These are phyloP conservation scores for Colletotrichum sp. DNA, from an alignment of 2,329 filamentous ascomycete species.

Conservation along the genomic window DNA sequence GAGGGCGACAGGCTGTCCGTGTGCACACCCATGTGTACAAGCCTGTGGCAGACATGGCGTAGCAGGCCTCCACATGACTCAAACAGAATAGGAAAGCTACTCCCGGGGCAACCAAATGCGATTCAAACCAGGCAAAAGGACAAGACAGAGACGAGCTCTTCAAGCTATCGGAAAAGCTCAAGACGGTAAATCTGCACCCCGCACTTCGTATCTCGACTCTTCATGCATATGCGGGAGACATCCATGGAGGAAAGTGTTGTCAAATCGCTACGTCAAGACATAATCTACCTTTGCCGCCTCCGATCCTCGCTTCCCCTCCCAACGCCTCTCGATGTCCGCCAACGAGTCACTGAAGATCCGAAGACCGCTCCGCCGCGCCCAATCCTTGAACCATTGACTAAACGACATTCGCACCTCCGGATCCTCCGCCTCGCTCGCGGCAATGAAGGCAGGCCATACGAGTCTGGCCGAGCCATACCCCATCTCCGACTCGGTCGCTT, in stretches of 20 bases:
- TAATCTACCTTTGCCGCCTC: neutral
- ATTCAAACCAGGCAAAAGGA: neutral
- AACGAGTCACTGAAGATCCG: conserved; percentile 33
- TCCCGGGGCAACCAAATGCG: neutral
- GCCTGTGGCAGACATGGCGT: neutral
- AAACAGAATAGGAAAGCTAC: neutral
- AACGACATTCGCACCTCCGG: conserved; percentile 33
- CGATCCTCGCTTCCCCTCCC: conserved; percentile 29
- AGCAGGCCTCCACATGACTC: neutral
- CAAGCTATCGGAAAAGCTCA: neutral
- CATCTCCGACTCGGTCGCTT: conserved; percentile 25
- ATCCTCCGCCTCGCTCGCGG: conserved; percentile 40
- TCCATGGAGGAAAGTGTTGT: neutral
- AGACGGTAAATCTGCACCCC: neutral
- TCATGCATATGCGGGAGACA: neutral
- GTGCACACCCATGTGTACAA: neutral
- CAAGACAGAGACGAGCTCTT: neutral
- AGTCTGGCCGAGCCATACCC: conserved; percentile 33
- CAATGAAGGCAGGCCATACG: conserved; percentile 43
- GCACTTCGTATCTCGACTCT: neutral
- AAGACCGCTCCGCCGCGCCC: conserved; percentile 32
- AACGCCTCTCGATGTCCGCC: conserved; percentile 29
- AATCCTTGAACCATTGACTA: conserved; percentile 34
- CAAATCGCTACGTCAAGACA: neutral
- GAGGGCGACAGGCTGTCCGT: neutral